Conservation (phyloP, 2,329 filamentous ascomycete genomes). For the Ceratocystis ficicola region DNA sequence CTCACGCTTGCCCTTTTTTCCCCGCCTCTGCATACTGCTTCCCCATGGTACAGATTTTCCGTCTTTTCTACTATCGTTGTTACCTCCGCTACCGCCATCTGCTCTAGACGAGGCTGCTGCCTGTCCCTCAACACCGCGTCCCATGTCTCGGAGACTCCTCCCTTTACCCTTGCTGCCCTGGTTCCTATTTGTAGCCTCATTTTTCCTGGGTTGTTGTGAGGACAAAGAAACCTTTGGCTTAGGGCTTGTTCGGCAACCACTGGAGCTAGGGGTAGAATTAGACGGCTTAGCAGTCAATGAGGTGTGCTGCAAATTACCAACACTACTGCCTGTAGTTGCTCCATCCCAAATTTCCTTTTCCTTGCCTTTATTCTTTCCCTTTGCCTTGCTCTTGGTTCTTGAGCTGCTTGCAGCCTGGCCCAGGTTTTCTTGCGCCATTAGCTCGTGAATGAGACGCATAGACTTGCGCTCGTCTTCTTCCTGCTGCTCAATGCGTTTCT, state of each 20-base stretch:
- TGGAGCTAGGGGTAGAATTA: background rate
- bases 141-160: no score
- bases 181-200: no score
- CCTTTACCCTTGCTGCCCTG: no score
- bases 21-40: background rate
- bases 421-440: slow-evolving; percentile 12
- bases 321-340: background rate
- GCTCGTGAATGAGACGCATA: slow-evolving; percentile 10
- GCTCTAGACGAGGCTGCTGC: no score
- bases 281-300: background rate
- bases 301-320: background rate
- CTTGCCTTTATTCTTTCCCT: slow-evolving; percentile 12
- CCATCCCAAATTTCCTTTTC: background rate
- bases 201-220: background rate
- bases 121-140: no score
- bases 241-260: no score
- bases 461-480: slow-evolving; percentile 29
- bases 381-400: background rate
- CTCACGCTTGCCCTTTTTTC: background rate
- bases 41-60: background rate
- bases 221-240: no score
- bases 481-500: slow-evolving; percentile 55
- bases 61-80: background rate
- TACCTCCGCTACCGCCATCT: background rate
- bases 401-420: background rate